Percentiles rank a stretch among this genome's conserved stretches.
phyloP scores from a whole-genome alignment of 176 grass and related monocot species.

The Triticum timopheevii region DNA sequence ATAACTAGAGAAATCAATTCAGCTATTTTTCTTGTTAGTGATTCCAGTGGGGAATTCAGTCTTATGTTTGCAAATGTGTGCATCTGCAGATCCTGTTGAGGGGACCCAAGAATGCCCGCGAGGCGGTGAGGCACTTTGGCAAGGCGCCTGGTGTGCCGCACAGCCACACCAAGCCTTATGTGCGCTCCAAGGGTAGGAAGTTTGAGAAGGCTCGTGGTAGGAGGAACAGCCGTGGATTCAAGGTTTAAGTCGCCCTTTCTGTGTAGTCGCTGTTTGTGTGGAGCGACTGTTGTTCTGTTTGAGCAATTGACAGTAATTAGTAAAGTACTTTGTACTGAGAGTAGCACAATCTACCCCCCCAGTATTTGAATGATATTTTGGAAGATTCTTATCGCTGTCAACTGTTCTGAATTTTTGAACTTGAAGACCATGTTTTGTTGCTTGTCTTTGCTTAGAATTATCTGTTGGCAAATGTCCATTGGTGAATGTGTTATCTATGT shows the following conservation, averaged over 20 bases:
- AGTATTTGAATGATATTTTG: conserved; percentile 32
- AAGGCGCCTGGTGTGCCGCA: conserved; percentile 78
- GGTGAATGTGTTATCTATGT: no score
- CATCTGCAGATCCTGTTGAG: conserved; percentile 55
- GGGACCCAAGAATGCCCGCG: conserved; percentile 82
- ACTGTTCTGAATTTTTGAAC: neutral
- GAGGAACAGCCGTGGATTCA: conserved; percentile 81
- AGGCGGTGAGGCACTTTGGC: conserved; percentile 65
- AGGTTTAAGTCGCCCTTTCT: conserved; percentile 35
- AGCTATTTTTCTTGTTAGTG: no score
- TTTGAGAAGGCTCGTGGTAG: conserved; percentile 74
- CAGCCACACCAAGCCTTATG: conserved; percentile 80
- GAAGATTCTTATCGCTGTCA: neutral
- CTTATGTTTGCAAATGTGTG: neutral
- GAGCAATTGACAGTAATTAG: conserved; percentile 40
- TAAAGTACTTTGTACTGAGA: conserved; percentile 25
- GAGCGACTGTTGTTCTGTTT: conserved; percentile 23
- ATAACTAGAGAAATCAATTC: no score
- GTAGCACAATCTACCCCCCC: conserved; percentile 18
- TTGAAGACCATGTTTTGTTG: conserved; percentile 24
- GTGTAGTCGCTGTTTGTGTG: neutral
- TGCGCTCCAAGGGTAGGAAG: conserved; percentile 75
- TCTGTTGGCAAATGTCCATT: neutral
- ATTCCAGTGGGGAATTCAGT: neutral
- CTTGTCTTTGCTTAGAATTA: neutral